Percentiles rank a stretch among this genome's conserved stretches.
These are phyloP conservation scores for Cucurbita maxima DNA, from an alignment of 306 rosid genomes.

Conservation along the genomic window DNA sequence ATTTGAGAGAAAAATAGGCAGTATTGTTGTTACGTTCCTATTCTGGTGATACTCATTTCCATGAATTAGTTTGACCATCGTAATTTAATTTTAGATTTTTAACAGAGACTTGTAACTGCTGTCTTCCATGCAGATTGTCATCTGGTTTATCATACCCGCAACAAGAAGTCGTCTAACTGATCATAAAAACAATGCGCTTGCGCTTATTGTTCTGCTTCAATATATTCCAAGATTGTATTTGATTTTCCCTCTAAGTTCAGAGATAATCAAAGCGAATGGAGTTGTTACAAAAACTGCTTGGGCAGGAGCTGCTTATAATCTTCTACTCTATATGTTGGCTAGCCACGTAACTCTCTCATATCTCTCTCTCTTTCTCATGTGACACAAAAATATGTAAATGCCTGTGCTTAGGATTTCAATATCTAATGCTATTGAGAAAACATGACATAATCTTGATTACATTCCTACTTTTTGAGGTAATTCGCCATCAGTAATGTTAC, in stretches of 20 bases:
- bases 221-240: conserved; percentile 87
- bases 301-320: conserved; percentile 99
- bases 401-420: background rate
- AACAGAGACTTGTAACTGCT: conserved; percentile 9
- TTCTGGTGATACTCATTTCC: background rate
- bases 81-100: background rate
- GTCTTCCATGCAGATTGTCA: conserved; percentile 57
- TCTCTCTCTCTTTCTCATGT: background rate
- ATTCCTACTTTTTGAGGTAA: background rate
- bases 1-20: background rate
- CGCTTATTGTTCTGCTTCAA: conserved; percentile 84
- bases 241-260: conserved; percentile 82
- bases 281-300: conserved; percentile 97
- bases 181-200: conserved; percentile 90
- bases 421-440: background rate
- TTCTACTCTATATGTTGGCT: conserved; percentile 85
- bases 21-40: background rate
- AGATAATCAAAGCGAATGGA: conserved; percentile 91
- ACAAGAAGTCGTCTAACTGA: conserved; percentile 48
- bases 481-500: background rate
- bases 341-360: conserved; percentile 62
- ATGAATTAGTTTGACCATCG: background rate
- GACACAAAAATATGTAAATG: background rate
- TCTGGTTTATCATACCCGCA: conserved; percentile 92
- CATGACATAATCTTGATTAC: background rate